These are phyloP conservation scores for Pleodorina starrii DNA, from an alignment of 139 green algal genomes.

Conservation along the genomic window DNA sequence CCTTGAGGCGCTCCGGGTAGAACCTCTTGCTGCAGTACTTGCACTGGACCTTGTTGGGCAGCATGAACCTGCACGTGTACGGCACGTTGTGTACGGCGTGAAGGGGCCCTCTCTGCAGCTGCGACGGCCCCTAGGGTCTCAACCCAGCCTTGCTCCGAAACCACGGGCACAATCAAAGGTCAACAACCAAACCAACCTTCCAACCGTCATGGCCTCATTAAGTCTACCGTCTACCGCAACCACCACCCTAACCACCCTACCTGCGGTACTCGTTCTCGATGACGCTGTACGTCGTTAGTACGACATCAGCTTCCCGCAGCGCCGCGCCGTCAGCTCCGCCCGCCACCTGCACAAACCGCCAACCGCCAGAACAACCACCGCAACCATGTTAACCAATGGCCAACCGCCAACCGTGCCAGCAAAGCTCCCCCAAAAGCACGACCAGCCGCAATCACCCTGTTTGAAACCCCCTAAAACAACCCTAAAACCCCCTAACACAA, in stretches of 20 bases:
- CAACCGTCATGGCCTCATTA: not conserved
- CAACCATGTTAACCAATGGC: too few relatives aligned
- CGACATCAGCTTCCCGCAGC: conserved; percentile 84
- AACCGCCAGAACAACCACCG: too few relatives aligned
- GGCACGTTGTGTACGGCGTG: not conserved
- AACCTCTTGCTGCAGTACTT: conserved; percentile 90
- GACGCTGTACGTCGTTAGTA: conserved; percentile 94
- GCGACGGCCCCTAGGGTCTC: too few relatives aligned
- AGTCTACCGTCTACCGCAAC: not conserved
- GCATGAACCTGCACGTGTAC: conserved; percentile 57
- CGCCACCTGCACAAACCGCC: not conserved
- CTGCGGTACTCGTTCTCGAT: conserved; percentile 90
- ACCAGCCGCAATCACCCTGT: too few relatives aligned
- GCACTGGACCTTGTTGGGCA: conserved; percentile 80
- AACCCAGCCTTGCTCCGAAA: too few relatives aligned
- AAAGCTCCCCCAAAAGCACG: too few relatives aligned
- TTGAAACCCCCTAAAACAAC: too few relatives aligned
- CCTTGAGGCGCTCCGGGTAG: conserved; percentile 82
- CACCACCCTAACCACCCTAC: conserved; percentile 21
- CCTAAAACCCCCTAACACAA: too few relatives aligned
- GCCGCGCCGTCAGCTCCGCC: conserved; percentile 51
- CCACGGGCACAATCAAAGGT: not conserved
- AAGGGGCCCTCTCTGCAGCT: too few relatives aligned
- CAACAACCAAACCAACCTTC: not conserved
- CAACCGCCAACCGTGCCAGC: too few relatives aligned